These are phyloP conservation scores for Serendipita sp. DNA, from an alignment of 768 basidiomycete genomes.

Conservation along the genomic window DNA sequence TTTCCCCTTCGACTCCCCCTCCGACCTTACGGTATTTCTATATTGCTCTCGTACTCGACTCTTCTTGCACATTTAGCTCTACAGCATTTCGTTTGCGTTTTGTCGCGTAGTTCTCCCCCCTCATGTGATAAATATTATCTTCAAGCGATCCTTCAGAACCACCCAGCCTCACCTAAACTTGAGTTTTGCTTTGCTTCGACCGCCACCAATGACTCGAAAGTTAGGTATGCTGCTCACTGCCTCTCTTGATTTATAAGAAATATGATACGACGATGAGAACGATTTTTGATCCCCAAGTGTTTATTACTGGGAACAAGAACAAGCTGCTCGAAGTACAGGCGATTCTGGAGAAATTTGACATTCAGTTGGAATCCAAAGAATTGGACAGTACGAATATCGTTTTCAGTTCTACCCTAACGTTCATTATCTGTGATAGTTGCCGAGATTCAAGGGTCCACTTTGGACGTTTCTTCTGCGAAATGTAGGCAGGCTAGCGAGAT, in stretches of 20 bases:
- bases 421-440: conserved; percentile 41
- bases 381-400: conserved; percentile 52
- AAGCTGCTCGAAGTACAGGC: conserved; percentile 78
- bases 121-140: too few relatives aligned
- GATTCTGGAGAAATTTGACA: conserved; percentile 49
- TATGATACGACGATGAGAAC: neutral
- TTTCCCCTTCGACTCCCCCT: too few relatives aligned
- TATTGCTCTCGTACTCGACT: too few relatives aligned
- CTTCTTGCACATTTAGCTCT: too few relatives aligned
- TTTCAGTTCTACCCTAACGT: neutral
- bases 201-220: neutral
- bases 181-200: too few relatives aligned
- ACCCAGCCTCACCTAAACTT: too few relatives aligned
- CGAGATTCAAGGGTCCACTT: conserved; percentile 85
- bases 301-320: conserved; percentile 89
- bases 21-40: too few relatives aligned
- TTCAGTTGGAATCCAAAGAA: conserved; percentile 60
- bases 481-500: conserved; percentile 71
- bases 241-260: neutral
- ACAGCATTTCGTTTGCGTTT: too few relatives aligned
- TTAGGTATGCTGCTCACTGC: neutral
- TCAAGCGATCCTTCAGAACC: too few relatives aligned
- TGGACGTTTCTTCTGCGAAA: conserved; percentile 79
- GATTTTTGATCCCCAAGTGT: conserved; percentile 32
- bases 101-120: too few relatives aligned